Base-by-base conservation (phyloP, 495 filamentous ascomycete species). In the Corynascus novoguineensis region DNA sequence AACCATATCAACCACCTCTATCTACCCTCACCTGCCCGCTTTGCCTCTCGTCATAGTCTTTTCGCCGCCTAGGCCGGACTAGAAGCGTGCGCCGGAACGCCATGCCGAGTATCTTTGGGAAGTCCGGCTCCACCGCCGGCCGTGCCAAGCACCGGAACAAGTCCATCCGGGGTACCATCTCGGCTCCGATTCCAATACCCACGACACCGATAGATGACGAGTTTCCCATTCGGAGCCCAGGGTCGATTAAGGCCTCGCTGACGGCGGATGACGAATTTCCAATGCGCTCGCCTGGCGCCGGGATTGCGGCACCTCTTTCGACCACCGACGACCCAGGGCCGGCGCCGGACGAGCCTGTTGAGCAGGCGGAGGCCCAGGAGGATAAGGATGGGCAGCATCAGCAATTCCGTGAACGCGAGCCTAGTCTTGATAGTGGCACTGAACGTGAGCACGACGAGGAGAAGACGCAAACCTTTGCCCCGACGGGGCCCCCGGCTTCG, bases 121-220 rank as follows among this genome's bases (percentile, higher is more conserved):
- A 71, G 57, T 68, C 73, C 51, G 58, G 66, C 25, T 67, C 73
- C 56, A 66, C 59, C 35, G 58, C 68, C 44, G 68, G 68, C 65
- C 72, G 73, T 55, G 64, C 66, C 64, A 75, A 73, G 65, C 56
- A 72, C 46, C 62, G 66, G 35, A 63, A 60, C 38, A 70, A 69
- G 55, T 71, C 70, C 11, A 73, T 81, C 46, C 73, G 77, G 38
- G 76, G 77, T 29, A 78, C 74, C 64, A 81, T 81, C 38, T 80
- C 77, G 17, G 73, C 68, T 21, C 79, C 79, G 60, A 78, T 79
- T 32, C 73, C 75, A 21, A 75, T 79, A n/a, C 64, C 60, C 27
- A 56, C 40, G 50, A 17, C 41, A 5, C 34, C 71, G 7, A 65
- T 66, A 25, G 74, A 79, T 51, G 76, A 79, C 34, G 79, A 80